Evolutionary conservation across 768 basidiomycete genomes (phyloP), one percentile per base, ranked within the genome.

Genomic region (Lyophyllum shimeji): DNA sequence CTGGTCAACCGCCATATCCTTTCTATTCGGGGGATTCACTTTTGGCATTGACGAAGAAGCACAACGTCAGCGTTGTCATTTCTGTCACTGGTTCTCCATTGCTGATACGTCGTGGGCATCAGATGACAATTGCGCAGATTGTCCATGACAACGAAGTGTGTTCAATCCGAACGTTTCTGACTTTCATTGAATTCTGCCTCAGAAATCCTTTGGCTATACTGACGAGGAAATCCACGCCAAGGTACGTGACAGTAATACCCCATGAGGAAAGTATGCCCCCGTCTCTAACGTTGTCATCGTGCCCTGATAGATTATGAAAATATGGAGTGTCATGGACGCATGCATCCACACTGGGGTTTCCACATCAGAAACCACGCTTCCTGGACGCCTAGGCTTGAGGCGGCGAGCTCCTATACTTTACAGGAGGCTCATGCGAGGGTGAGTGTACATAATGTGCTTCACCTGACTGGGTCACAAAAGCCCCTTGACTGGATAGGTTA

Each of bases 111-210:
- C 45, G 12, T 39, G 8, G 46, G 51, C 49, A 29, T 50, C 63
- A 95, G 93, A 82, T 95, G 79, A 93, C 93, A 2, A 95, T 96
- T 61, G 92, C 94, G 9, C 94, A 96, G 72, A 88, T 94, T 48
- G 93, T 96, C 1, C 90, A 92, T 67, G 90, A 95, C 70, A 97
- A 97, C 65, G 94, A 97, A 71, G 81, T 83, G 25, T 18, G 62
- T 40, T 34, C 33, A 17, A 46, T 9, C 23, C 13, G 17, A 31
- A 2, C 27, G 6, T 39, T 17, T 21, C 15, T 12, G 39, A 25
- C 27, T 46, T 46, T 43, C 31, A 42, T 48, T 45, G 46, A 51
- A 17, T 15, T 29, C 34, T 8, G 44, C 7, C 33, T 20, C 50
- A 78, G 77, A 76, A 74, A 63, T 84, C 78, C 57, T 94, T 91